These are phyloP conservation scores for Candida maris DNA, from an alignment of 805 yeast species.

Conservation along the genomic window DNA sequence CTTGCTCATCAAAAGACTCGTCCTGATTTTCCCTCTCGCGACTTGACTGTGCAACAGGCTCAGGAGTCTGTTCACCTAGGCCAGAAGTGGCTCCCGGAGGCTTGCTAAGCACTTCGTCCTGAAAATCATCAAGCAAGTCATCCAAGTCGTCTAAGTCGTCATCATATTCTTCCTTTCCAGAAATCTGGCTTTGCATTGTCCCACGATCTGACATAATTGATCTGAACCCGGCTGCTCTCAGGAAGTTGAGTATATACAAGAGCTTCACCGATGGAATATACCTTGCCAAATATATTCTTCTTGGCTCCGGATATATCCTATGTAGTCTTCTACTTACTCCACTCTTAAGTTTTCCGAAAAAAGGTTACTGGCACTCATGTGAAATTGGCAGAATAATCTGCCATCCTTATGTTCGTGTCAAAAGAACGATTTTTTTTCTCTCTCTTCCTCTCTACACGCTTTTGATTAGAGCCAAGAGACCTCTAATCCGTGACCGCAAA, in stretches of 20 bases:
- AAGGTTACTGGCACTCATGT: constrained; percentile 3
- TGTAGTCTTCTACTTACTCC: not conserved
- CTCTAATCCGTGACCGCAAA: too few relatives aligned
- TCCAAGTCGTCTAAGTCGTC: constrained; percentile 78
- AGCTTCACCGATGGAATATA: too few relatives aligned
- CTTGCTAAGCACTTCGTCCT: constrained; percentile 60
- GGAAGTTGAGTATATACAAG: too few relatives aligned
- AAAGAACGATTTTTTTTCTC: too few relatives aligned
- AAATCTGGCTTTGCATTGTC: constrained; percentile 4
- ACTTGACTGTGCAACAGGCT: constrained; percentile 4
- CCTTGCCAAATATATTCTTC: too few relatives aligned
- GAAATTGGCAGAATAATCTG: constrained; percentile 10
- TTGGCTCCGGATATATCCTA: too few relatives aligned
- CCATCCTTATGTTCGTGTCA: too few relatives aligned
- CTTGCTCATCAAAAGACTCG: constrained; percentile 16
- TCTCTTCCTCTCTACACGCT: too few relatives aligned
- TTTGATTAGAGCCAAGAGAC: too few relatives aligned
- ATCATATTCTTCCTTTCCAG: constrained; percentile 11
- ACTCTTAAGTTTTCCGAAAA: constrained; percentile 9
- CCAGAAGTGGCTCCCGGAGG: constrained; percentile 47
- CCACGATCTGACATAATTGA: not conserved
- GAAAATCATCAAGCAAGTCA: constrained; percentile 82
- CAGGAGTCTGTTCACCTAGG: constrained; percentile 11
- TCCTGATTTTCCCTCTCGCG: constrained; percentile 14
- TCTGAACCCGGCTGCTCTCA: too few relatives aligned